Evolutionary conservation across 2,329 filamentous ascomycete genomes (phyloP).

Genomic region (Pestalotiopsis sp.): DNA sequence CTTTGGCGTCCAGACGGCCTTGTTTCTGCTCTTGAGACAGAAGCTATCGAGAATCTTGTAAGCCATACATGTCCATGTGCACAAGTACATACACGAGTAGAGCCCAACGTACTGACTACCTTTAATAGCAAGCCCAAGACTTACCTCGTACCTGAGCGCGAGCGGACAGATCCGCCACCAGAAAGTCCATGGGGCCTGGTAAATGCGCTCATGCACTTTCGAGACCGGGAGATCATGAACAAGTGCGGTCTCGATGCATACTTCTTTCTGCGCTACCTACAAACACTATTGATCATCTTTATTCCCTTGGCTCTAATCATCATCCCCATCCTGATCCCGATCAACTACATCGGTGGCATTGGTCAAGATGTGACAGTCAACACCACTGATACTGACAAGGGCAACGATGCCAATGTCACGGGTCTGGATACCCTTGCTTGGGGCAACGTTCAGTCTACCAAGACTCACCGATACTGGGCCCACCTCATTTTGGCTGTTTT

Average conservation of each 20-base stretch:
- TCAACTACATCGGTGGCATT: slow-evolving; percentile 77
- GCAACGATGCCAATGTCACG: slow-evolving; percentile 37
- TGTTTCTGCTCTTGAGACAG: slow-evolving; percentile 78
- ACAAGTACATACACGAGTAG: background rate
- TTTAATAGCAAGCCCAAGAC: slow-evolving; percentile 74
- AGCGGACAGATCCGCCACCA: slow-evolving; percentile 78
- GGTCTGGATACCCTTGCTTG: slow-evolving; percentile 85
- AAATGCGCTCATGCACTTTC: slow-evolving; percentile 65
- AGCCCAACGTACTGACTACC: background rate
- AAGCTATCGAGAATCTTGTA: slow-evolving; percentile 84
- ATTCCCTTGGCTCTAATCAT: slow-evolving; percentile 78
- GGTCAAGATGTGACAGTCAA: slow-evolving; percentile 52
- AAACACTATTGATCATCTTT: slow-evolving; percentile 88
- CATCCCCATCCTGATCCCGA: slow-evolving; percentile 80
- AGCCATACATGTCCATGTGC: slow-evolving; percentile 32
- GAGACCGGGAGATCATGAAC: slow-evolving; percentile 83
- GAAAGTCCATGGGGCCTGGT: slow-evolving; percentile 53
- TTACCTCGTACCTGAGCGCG: slow-evolving; percentile 82
- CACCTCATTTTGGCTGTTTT: slow-evolving; percentile 80
- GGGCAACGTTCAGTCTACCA: slow-evolving; percentile 74
- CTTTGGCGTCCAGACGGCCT: slow-evolving; percentile 64
- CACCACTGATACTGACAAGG: slow-evolving; percentile 32
- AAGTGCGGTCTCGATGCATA: slow-evolving; percentile 97
- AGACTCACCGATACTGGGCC: slow-evolving; percentile 77
- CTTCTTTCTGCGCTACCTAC: slow-evolving; percentile 79